phyloP scores from a whole-genome alignment of 139 green algal genomes.

The Limnomonas spitsbergensis region DNA sequence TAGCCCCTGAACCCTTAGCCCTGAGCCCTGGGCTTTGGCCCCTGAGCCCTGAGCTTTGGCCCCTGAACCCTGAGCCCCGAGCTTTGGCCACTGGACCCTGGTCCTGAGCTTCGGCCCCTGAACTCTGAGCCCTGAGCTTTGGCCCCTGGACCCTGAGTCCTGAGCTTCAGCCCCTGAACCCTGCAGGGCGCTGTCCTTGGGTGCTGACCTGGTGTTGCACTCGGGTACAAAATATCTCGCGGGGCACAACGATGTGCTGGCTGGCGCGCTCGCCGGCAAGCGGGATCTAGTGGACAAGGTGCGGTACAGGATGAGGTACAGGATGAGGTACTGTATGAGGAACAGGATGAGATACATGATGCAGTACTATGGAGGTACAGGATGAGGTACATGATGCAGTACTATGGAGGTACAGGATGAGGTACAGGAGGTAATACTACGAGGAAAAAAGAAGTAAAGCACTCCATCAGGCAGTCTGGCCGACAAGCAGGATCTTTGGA shows the following conservation, averaged over 20 bases:
- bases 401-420: not conserved
- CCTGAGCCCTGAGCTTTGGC: too few species aligned
- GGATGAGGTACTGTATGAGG: not conserved
- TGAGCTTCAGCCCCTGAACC: too few species aligned
- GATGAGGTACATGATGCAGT: not conserved
- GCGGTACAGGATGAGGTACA: not conserved
- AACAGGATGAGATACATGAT: too few species aligned
- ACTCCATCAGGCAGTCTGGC: too few species aligned
- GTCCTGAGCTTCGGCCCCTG: too few species aligned
- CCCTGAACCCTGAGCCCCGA: too few species aligned
- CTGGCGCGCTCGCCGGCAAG: conserved; percentile 77
- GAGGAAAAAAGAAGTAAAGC: not conserved
- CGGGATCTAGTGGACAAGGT: conserved; percentile 76
- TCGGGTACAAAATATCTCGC: conserved; percentile 97
- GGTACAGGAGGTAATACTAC: not conserved
- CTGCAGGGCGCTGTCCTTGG: conserved; percentile 25
- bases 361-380: not conserved
- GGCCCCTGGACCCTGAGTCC: too few species aligned
- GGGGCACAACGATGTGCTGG: conserved; percentile 98
- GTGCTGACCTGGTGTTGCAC: conserved; percentile 98
- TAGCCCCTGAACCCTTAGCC: too few species aligned
- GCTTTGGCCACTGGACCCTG: too few species aligned
- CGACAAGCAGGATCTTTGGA: too few species aligned
- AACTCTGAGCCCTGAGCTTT: too few species aligned
- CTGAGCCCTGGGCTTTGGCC: too few species aligned